These are phyloP conservation scores for Fusarium hainanense DNA, from an alignment of 2,329 filamentous ascomycete genomes.

Conservation along the genomic window DNA sequence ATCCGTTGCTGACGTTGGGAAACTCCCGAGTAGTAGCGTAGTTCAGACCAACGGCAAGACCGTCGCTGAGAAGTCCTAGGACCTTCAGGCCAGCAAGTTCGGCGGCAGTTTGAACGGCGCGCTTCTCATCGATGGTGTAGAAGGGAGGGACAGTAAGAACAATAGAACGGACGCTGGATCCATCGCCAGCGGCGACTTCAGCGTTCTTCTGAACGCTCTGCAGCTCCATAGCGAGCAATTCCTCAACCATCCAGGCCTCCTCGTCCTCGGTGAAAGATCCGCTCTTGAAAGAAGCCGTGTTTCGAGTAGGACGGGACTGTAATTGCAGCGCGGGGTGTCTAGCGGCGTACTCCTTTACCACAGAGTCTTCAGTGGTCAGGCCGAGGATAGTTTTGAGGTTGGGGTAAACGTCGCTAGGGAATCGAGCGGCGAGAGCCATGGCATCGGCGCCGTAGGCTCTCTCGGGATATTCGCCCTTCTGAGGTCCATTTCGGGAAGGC, in stretches of 20 bases:
- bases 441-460: conserved; percentile 93
- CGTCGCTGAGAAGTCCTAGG: conserved; percentile 86
- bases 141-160: conserved; percentile 92
- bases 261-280: conserved; percentile 70
- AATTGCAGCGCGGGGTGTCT: conserved; percentile 84
- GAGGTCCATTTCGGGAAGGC: conserved; percentile 73
- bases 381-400: conserved; percentile 95
- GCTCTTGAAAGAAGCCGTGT: conserved; percentile 86
- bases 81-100: conserved; percentile 89
- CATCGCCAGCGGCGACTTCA: conserved; percentile 81
- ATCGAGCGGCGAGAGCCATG: conserved; percentile 84
- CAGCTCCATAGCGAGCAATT: conserved; percentile 95
- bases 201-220: conserved; percentile 92
- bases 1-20: conserved; percentile 82
- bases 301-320: conserved; percentile 67
- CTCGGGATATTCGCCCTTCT: conserved; percentile 80
- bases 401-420: conserved; percentile 92
- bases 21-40: conserved; percentile 94
- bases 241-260: conserved; percentile 83
- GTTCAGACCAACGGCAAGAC: conserved; percentile 91
- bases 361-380: conserved; percentile 68
- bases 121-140: conserved; percentile 90
- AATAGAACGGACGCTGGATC: conserved; percentile 77
- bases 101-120: conserved; percentile 84
- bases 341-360: conserved; percentile 75